Evolutionary conservation across 257 asterid species (phyloP).

Genomic region (Voacanga thouarsii): DNA sequence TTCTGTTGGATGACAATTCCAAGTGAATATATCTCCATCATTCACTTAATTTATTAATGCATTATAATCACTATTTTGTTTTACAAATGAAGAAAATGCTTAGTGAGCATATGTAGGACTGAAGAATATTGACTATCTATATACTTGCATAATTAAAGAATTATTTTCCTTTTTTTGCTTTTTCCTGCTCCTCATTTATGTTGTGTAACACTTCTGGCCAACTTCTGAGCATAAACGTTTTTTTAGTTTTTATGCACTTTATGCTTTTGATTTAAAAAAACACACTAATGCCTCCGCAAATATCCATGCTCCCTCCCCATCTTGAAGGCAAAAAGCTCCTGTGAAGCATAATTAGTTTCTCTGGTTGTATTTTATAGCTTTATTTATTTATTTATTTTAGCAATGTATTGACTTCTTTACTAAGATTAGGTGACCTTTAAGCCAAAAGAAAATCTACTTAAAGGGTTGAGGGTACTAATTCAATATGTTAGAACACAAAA

Average conservation of each 20-base stretch:
- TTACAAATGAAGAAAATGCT: neutral
- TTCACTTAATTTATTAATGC: neutral
- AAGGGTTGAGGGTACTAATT: too few relatives aligned
- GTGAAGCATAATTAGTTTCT: neutral
- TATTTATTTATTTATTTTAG: too few relatives aligned
- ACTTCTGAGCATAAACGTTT: too few relatives aligned
- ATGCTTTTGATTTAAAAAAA: too few relatives aligned
- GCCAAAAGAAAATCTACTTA: too few relatives aligned
- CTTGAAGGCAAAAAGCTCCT: neutral
- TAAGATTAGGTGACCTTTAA: too few relatives aligned
- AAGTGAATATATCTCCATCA: conserved; percentile 37
- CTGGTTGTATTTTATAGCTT: neutral
- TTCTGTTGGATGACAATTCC: conserved; percentile 90
- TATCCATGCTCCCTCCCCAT: neutral
- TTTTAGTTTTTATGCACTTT: too few relatives aligned
- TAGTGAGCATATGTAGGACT: neutral
- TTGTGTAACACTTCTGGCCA: too few relatives aligned
- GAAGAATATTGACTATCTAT: too few relatives aligned
- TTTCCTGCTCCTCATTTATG: neutral
- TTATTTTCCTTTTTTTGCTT: neutral
- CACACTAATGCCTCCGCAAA: too few relatives aligned
- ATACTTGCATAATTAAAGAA: neutral
- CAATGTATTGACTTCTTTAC: too few relatives aligned
- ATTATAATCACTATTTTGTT: neutral
- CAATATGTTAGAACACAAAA: too few relatives aligned